phyloP scores from a whole-genome alignment of 345 rosid genomes.

The Firmiana major region DNA sequence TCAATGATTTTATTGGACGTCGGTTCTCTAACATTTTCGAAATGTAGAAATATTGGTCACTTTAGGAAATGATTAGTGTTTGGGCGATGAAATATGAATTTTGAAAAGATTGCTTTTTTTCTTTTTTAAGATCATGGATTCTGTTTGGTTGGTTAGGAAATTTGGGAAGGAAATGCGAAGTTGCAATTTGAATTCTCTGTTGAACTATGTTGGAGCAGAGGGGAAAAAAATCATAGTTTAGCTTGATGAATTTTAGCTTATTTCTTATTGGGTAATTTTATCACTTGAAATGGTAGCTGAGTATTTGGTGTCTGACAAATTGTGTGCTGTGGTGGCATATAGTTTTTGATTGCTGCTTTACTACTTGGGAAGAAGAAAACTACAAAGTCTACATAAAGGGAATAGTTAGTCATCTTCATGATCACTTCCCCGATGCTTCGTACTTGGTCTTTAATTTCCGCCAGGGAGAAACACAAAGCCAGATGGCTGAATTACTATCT shows the following conservation, averaged over 20 bases:
- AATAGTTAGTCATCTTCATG: slow-evolving; percentile 63
- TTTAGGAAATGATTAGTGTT: background rate
- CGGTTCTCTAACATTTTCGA: background rate
- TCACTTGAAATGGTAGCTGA: background rate
- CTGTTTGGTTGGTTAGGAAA: slow-evolving; percentile 4
- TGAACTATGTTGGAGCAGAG: background rate
- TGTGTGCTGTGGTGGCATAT: slow-evolving; percentile 17
- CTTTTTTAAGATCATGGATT: background rate
- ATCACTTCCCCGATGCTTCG: slow-evolving; percentile 75
- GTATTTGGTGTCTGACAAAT: slow-evolving; percentile 17
- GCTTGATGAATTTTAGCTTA: background rate
- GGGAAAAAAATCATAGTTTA: background rate
- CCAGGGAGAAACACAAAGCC: slow-evolving; percentile 59
- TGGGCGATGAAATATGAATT: background rate
- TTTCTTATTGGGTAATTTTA: background rate
- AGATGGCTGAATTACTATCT: slow-evolving; percentile 53
- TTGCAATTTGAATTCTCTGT: slow-evolving; percentile 6
- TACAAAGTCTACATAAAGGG: slow-evolving; percentile 61
- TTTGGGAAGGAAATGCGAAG: background rate
- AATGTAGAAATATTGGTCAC: background rate
- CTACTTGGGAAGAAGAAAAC: slow-evolving; percentile 57
- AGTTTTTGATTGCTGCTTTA: slow-evolving; percentile 94
- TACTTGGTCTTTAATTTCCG: slow-evolving; percentile 86
- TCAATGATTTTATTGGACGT: background rate
- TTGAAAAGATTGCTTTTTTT: background rate